Percentiles rank a stretch among this genome's conserved stretches.
These are phyloP conservation scores for Phytophthora lateralis DNA, from an alignment of 352 stramenopile species.

Conservation along the genomic window DNA sequence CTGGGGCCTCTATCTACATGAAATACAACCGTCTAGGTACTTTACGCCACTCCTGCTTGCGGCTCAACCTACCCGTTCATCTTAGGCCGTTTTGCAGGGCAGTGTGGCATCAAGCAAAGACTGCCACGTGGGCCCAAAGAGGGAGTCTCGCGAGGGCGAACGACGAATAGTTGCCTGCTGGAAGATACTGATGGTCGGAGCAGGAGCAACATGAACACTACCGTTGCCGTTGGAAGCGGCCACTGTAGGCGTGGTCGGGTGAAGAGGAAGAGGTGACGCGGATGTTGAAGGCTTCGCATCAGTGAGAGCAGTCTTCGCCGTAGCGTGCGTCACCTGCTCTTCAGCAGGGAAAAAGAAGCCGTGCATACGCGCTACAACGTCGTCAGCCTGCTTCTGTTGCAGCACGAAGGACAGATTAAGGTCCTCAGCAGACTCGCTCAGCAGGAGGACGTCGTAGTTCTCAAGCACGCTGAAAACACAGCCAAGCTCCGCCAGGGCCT, in stretches of 20 bases:
- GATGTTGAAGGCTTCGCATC: slow-evolving; percentile 16
- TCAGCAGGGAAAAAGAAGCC: slow-evolving; percentile 66
- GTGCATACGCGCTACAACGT: slow-evolving; percentile 84
- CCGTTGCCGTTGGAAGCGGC: slow-evolving; percentile 10
- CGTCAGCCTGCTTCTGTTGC: slow-evolving; percentile 77
- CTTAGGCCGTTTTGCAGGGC: slow-evolving; percentile 34
- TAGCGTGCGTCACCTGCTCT: slow-evolving; percentile 7
- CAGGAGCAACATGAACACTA: slow-evolving; percentile 5
- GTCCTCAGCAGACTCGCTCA: slow-evolving; percentile 89
- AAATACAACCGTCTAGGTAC: slow-evolving; percentile 34
- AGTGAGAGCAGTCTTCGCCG: slow-evolving; percentile 4
- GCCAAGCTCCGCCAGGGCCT: slow-evolving; percentile 80
- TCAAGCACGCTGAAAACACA: slow-evolving; percentile 87
- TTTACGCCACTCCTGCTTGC: slow-evolving; percentile 13
- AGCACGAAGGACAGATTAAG: slow-evolving; percentile 91
- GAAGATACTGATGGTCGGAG: slow-evolving; percentile 17
- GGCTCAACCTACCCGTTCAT: slow-evolving; percentile 5
- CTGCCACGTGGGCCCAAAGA: slow-evolving; percentile 77
- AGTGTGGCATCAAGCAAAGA: slow-evolving; percentile 44
- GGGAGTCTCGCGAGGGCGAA: slow-evolving; percentile 68
- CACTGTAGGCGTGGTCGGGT: slow-evolving; percentile 18
- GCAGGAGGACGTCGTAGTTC: slow-evolving; percentile 83
- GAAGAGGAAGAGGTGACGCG: slow-evolving; percentile 25
- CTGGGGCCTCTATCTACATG: slow-evolving; percentile 33
- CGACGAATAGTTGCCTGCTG: slow-evolving; percentile 52